Evolutionary conservation across 148 eudicot genomes (phyloP), one percentile per base, ranked within the genome.

Genomic region (Fagopyrum esculentum): DNA sequence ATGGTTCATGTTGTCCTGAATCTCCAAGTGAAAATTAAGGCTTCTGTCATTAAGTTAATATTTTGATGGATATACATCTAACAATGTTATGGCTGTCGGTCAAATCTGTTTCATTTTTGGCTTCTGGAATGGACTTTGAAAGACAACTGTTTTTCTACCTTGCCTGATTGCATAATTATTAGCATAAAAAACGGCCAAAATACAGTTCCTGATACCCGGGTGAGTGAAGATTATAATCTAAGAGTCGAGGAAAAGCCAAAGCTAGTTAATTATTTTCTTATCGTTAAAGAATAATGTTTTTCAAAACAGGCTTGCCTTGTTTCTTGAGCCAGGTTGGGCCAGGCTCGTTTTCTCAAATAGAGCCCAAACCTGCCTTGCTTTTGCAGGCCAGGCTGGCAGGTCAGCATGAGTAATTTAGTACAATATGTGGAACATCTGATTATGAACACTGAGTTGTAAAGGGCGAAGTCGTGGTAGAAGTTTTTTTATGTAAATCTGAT

Each of bases 401-500:
- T 19, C 46, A 12, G n/a, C 13, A 43, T 29, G 16, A 63, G 44
- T 63, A 15, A 43, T 44, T 29, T 5, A 63, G 44, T 63, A 29
- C 69, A 63, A 6, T 35, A 13, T 66, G 8, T 66, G 71, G 69
- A 66, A 66, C 71, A 66, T 13, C 8, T 66, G 45, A 13, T 13
- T 12, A 46, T 40, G n/a, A 66, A 43, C 47, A 11, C 2, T 35
- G 9, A 66, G 46, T 7, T 35, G 30, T 12, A 35, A 43, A 43
- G 5, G 29, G n/a, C 2, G 30, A 64, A 4, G 15, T 66, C 46
- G 2, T 13, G 66, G 46, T 63, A 1, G 22, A 63, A 30, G 46
- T 66, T 45, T 66, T 66, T 66, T 35, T 29, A 12, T 35, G 46
- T 45, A 64, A 64, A 64, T 64, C 45, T 64, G 70, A 11, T n/a